Evolutionary conservation across 139 green algal genomes (phyloP), one percentile per base, ranked within the genome.

Genomic region (Chlamydomonas eustigma): DNA sequence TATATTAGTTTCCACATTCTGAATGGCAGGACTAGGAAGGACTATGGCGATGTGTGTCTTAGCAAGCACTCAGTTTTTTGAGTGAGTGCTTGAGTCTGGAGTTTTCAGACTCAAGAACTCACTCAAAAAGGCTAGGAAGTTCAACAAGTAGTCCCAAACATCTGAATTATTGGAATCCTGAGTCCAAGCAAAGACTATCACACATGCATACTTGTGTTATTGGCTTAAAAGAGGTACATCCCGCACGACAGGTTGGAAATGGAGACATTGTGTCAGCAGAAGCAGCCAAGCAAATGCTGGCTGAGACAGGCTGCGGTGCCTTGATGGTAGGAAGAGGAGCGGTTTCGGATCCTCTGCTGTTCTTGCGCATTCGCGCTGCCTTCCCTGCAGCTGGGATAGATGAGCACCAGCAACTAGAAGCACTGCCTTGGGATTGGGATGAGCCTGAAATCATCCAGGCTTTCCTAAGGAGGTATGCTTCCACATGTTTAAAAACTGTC

Each of bases 191-290:
- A n/a, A n/a, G n/a, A n/a, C n/a, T n/a, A n/a, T n/a, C n/a, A n/a
- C n/a, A n/a, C n/a, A n/a, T n/a, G n/a, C n/a, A n/a, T n/a, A n/a
- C n/a, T n/a, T n/a, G n/a, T n/a, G n/a, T n/a, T n/a, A n/a, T n/a
- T n/a, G n/a, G n/a, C n/a, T n/a, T n/a, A n/a, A n/a, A n/a, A n/a
- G n/a, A n/a, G n/a, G n/a, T n/a, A n/a, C n/a, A 58, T 22, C 44
- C 3, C 33, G 37, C 6, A 28, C 32, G 0, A 38, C 35, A 69
- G 73, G 31, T 89, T 0, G 88, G 88, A 37, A 92, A 92, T 71
- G 88, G 88, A 32, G 88, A 93, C 65, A 79, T 93, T 4, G 83
- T 87, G n/a, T 81, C 51, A 18, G 73, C 75, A 39, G 66, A 36
- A 6, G 66, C 58, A 0, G 86, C 86, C 18, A 72, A 67, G n/a